These are phyloP conservation scores for Ophiostoma piceae DNA, from an alignment of 2,329 filamentous ascomycete genomes.

Conservation along the genomic window DNA sequence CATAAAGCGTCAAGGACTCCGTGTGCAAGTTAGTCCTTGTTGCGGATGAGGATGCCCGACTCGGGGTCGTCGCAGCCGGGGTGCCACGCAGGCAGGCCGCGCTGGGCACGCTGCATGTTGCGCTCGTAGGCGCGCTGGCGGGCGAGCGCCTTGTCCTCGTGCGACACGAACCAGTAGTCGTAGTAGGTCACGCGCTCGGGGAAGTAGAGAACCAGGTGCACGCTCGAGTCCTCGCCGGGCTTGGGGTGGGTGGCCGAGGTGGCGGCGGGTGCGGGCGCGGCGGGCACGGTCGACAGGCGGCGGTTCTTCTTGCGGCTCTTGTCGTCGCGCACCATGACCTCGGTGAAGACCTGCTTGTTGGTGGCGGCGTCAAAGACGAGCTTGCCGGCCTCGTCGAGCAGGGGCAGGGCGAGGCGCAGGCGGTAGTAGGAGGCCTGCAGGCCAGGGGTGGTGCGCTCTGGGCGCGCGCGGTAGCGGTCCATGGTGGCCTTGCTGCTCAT, in stretches of 20 bases:
- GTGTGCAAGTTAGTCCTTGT: constrained; percentile 23
- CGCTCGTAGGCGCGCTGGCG: constrained; percentile 27
- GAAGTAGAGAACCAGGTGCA: constrained; percentile 29
- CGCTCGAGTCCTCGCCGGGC: constrained; percentile 25
- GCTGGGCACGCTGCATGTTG: constrained; percentile 27
- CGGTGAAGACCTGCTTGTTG: constrained; percentile 28
- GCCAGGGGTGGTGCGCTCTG: constrained; percentile 28
- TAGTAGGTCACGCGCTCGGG: constrained; percentile 29
- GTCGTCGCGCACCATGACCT: constrained; percentile 30
- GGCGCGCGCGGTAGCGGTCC: constrained; percentile 26
- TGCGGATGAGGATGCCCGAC: constrained; percentile 27
- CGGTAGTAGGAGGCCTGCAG: constrained; percentile 30
- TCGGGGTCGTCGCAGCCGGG: constrained; percentile 28
- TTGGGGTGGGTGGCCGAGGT: not conserved
- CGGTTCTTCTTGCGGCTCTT: constrained; percentile 28
- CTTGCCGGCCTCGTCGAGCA: constrained; percentile 26
- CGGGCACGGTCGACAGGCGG: constrained; percentile 14
- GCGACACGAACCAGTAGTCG: constrained; percentile 30
- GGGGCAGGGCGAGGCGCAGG: constrained; percentile 28
- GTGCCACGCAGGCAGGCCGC: constrained; percentile 28
- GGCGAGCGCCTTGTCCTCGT: constrained; percentile 28
- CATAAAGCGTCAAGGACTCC: not conserved
- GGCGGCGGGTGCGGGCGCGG: not conserved
- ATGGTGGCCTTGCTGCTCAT: constrained; percentile 16
- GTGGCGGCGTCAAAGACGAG: constrained; percentile 28